phyloP scores from a whole-genome alignment of 1,284 basidiomycete species.

The Stygiomarasmius scandens region DNA sequence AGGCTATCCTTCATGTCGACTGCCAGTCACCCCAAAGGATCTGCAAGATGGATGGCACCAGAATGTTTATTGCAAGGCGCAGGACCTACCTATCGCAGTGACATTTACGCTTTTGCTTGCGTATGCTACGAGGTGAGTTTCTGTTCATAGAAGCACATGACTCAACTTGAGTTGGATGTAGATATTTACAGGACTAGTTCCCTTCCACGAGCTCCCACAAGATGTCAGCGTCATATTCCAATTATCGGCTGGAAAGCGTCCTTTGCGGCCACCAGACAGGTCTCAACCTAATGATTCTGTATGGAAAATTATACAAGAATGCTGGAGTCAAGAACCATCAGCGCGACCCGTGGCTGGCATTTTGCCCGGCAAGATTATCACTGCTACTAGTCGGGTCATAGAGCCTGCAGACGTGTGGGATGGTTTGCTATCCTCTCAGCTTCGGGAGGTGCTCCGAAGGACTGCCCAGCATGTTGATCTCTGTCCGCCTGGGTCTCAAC shows the following conservation, averaged over 20 bases:
- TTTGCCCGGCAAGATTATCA: neutral
- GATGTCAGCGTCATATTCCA: constrained; percentile 17
- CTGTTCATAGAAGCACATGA: neutral
- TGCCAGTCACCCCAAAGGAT: constrained; percentile 12
- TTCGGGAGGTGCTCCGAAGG: neutral
- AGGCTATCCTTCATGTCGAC: constrained; percentile 9
- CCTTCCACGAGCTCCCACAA: constrained; percentile 15
- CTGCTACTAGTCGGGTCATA: neutral
- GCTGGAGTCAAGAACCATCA: constrained; percentile 10
- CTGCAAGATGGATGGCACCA: constrained; percentile 27
- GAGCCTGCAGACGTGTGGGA: neutral
- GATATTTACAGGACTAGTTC: constrained; percentile 20
- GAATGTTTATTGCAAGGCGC: constrained; percentile 21
- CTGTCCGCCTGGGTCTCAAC: neutral
- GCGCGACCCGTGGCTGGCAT: constrained; percentile 8
- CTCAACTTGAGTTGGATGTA: neutral
- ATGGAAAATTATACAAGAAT: constrained; percentile 14
- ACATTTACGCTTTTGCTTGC: constrained; percentile 31
- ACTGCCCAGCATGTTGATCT: neutral
- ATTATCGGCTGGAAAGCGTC: constrained; percentile 11
- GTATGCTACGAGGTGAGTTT: constrained; percentile 27
- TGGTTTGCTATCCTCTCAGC: neutral
- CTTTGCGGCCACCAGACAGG: neutral
- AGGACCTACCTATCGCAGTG: constrained; percentile 19
- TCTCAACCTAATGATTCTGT: constrained; percentile 2